Percentiles rank a stretch among this genome's conserved stretches.
Conservation (phyloP, 768 basidiomycete genomes). For the Termitomyces sp. region DNA sequence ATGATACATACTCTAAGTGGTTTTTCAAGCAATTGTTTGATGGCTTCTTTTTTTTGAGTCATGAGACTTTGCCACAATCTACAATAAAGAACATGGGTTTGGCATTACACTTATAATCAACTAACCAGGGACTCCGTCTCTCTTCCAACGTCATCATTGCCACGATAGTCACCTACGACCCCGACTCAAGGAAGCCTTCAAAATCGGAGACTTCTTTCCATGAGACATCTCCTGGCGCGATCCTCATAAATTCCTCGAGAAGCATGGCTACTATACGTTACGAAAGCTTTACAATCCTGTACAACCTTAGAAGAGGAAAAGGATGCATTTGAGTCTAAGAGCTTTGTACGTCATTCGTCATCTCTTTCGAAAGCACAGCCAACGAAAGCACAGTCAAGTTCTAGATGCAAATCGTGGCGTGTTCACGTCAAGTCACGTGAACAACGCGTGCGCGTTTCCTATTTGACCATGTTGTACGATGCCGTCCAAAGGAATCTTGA, state of each 20-base stretch:
- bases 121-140: no score
- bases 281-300: not conserved
- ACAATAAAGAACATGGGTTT: not conserved
- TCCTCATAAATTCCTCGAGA: not conserved
- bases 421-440: no score
- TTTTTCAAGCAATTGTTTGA: no score
- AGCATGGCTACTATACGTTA: not conserved
- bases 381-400: not conserved
- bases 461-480: conserved; percentile 1
- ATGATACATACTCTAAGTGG: no score
- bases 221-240: not conserved
- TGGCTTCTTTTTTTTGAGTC: no score
- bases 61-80: not conserved
- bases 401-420: not conserved
- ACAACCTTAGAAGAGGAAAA: not conserved
- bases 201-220: not conserved
- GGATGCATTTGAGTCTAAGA: not conserved
- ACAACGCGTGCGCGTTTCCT: not conserved
- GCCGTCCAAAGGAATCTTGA: not conserved
- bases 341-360: not conserved
- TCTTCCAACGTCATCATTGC: no score
- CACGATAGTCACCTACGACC: no score
- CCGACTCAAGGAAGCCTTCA: not conserved
- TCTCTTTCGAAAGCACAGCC: not conserved
- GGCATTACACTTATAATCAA: no score